These are phyloP conservation scores for Talaromyces amestolkiae DNA, from an alignment of 2,329 filamentous ascomycete genomes.

Conservation along the genomic window DNA sequence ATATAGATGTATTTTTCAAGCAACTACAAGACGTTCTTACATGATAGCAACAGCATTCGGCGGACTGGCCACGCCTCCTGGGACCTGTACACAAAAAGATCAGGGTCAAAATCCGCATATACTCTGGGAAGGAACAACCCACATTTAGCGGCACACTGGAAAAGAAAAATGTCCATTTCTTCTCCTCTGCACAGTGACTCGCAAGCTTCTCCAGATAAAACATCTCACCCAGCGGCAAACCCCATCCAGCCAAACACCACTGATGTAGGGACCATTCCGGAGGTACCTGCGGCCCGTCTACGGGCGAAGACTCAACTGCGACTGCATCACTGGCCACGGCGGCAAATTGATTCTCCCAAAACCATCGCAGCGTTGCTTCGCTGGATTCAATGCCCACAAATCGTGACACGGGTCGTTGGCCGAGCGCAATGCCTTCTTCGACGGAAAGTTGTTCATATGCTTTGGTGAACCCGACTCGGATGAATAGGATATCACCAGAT, in stretches of 20 bases:
- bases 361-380: slow-evolving; percentile 33
- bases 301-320: slow-evolving; percentile 32
- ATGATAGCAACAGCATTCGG: slow-evolving; percentile 48
- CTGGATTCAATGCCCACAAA: slow-evolving; percentile 36
- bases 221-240: slow-evolving; percentile 36
- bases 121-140: not conserved
- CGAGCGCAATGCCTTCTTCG: slow-evolving; percentile 28
- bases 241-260: slow-evolving; percentile 32
- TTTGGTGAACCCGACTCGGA: slow-evolving; percentile 54
- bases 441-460: slow-evolving; percentile 41
- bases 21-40: slow-evolving; percentile 22
- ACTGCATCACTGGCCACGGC: slow-evolving; percentile 36
- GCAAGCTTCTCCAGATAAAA: slow-evolving; percentile 36
- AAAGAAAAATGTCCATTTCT: slow-evolving; percentile 35
- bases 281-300: slow-evolving; percentile 27
- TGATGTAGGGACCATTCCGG: slow-evolving; percentile 31
- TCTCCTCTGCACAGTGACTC: slow-evolving; percentile 28
- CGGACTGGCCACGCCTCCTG: slow-evolving; percentile 47
- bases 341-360: slow-evolving; percentile 38
- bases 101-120: not conserved
- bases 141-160: slow-evolving; percentile 35
- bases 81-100: slow-evolving; percentile 31
- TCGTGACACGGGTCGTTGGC: slow-evolving; percentile 23
- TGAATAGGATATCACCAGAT: slow-evolving; percentile 57
- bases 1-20: not conserved